These are phyloP conservation scores for Alternaria sp. DNA, from an alignment of 2,329 filamentous ascomycete genomes.

Conservation along the genomic window DNA sequence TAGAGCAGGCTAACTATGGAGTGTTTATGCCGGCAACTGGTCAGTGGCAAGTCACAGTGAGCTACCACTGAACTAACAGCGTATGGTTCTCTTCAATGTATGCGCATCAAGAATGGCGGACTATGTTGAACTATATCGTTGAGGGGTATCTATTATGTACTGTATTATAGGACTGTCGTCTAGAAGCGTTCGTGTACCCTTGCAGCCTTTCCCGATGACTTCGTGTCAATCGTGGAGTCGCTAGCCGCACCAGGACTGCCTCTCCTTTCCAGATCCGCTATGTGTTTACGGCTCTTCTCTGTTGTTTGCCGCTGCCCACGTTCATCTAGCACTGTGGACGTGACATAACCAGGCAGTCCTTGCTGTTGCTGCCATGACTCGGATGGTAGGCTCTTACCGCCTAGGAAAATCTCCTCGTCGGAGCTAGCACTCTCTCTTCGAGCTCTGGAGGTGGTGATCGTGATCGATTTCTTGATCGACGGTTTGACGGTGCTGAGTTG, in stretches of 20 bases:
- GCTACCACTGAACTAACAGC: not conserved
- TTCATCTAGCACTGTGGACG: constrained; percentile 28
- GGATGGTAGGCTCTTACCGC: constrained; percentile 13
- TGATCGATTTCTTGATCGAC: constrained; percentile 24
- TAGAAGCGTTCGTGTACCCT: constrained; percentile 13
- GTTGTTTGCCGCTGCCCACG: constrained; percentile 5
- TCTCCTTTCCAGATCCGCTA: constrained; percentile 7
- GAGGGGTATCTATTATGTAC: not conserved
- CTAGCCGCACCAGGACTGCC: constrained; percentile 23
- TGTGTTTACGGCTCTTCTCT: constrained; percentile 2
- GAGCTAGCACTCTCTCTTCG: constrained; percentile 29
- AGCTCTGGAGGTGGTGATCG: constrained; percentile 33
- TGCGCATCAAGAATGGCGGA: no score
- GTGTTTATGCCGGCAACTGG: no score
- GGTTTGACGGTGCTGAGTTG: constrained; percentile 28
- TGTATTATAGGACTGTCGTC: not conserved
- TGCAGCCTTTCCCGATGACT: constrained; percentile 12
- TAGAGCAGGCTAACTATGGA: no score
- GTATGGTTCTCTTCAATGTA: not conserved
- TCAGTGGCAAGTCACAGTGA: no score
- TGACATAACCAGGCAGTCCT: constrained; percentile 24
- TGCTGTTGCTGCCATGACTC: constrained; percentile 26
- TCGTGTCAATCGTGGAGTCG: constrained; percentile 20
- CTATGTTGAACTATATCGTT: not conserved
- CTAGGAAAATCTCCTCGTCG: constrained; percentile 33